Percentiles rank a stretch among this genome's conserved stretches.
Conservation (phyloP, 164 flowering plant species). For the Akebia trifoliata region DNA sequence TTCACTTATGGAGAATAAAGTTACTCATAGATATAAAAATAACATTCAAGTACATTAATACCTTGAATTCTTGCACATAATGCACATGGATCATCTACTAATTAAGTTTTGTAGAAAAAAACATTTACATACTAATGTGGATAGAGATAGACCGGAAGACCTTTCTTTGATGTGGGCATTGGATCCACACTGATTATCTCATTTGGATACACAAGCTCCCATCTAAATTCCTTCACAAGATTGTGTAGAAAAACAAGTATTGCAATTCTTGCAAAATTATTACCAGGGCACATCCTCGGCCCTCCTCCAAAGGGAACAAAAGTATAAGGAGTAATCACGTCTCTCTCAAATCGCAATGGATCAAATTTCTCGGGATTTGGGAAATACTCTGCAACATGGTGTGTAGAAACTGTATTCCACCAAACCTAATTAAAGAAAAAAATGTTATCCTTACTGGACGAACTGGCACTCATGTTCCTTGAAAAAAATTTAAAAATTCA, state of each 20-base stretch:
- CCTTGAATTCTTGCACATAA: too few species aligned
- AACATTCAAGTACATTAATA: too few species aligned
- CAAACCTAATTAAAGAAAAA: background rate
- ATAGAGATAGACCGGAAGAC: background rate
- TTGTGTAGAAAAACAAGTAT: slow-evolving; percentile 9
- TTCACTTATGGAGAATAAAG: too few species aligned
- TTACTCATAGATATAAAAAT: too few species aligned
- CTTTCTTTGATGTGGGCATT: background rate
- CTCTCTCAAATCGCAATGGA: background rate
- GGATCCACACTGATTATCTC: background rate
- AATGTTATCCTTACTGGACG: background rate
- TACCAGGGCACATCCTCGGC: slow-evolving; percentile 6
- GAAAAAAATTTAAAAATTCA: too few species aligned
- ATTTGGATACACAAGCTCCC: background rate
- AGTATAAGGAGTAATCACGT: background rate
- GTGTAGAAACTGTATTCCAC: slow-evolving; percentile 2
- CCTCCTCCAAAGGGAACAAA: slow-evolving; percentile 10
- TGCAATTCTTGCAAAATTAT: background rate
- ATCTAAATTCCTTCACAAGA: background rate
- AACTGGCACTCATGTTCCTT: background rate
- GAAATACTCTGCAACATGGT: background rate
- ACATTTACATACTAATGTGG: too few species aligned
- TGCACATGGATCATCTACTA: too few species aligned
- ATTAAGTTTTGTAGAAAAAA: too few species aligned
- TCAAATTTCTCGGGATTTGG: slow-evolving; percentile 6